These are phyloP conservation scores for Silene vulgaris DNA, from an alignment of 179 eudicot species.

Conservation along the genomic window DNA sequence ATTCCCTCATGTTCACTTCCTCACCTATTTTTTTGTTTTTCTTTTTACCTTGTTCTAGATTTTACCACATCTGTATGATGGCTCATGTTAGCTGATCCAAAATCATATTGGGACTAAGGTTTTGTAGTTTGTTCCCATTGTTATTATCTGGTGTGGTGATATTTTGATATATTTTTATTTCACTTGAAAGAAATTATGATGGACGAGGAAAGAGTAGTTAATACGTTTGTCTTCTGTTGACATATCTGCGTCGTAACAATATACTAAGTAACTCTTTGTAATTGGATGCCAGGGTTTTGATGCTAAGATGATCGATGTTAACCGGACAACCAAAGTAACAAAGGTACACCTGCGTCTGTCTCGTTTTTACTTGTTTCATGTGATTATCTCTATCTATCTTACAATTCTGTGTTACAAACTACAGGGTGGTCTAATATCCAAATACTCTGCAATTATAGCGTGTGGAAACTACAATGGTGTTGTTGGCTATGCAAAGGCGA, in stretches of 20 bases:
- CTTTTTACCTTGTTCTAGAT: not conserved
- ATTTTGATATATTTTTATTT: not conserved
- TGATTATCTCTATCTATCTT: slow-evolving; percentile 6
- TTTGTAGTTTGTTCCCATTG: not conserved
- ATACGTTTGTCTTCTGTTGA: not conserved
- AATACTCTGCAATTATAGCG: slow-evolving; percentile 70
- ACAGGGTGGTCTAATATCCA: slow-evolving; percentile 80
- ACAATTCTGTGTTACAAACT: slow-evolving; percentile 15
- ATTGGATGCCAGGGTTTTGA: slow-evolving; percentile 73
- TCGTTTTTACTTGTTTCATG: slow-evolving; percentile 13
- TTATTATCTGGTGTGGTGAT: not conserved
- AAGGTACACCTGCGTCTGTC: slow-evolving; percentile 46
- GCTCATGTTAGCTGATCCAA: not conserved
- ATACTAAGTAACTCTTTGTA: slow-evolving; percentile 11
- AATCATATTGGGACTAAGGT: not conserved
- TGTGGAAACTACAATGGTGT: slow-evolving; percentile 92
- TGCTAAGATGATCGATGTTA: slow-evolving; percentile 63
- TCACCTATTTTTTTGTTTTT: not conserved
- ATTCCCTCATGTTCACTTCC: not conserved
- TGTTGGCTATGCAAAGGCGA: slow-evolving; percentile 84
- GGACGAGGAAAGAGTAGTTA: not conserved
- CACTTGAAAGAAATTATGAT: slow-evolving; percentile 2
- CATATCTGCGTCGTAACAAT: not conserved
- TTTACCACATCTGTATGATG: not conserved
- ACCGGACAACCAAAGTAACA: slow-evolving; percentile 78